Evolutionary conservation across 441 rosid genomes (phyloP), one percentile per base, ranked within the genome.

Genomic region (Jatropha podagrica): DNA sequence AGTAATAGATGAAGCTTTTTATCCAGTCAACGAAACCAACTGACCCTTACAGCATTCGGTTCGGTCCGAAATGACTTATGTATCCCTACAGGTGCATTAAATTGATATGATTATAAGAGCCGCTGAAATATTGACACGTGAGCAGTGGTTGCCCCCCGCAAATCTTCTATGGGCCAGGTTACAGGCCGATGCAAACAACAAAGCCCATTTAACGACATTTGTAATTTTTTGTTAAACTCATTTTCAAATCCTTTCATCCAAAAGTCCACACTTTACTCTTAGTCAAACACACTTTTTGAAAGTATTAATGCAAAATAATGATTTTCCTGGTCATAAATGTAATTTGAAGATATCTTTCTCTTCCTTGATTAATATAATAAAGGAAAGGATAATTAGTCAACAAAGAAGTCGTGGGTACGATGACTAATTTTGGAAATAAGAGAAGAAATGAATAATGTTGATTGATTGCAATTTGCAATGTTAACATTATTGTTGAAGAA

Each of bases 41-140:
- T 8, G 59, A 37, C 20, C 1, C 51, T 17, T 13, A 3, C 59
- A 1, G 11, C 63, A 32, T 27, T 9, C 3, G 6, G 62, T 37
- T 0, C 17, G 2, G 23, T 0, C 0, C 5, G 3, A 63, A 71
- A 82, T 77, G 75, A 77, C 83, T 12, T 17, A 7, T 38, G 23
- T 63, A 26, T 26, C 80, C 78, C 60, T 3, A 20, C n/a, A 23
- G 5, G 11, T 15, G 4, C 23, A 55, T 5, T 55, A 13, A 27
- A 17, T 12, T 12, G 58, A 68, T 5, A 68, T 5, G 41, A 26
- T 68, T 42, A 42, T 42, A 14, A 48, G 38, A 69, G 54, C 6
- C 26, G 77, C 37, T 41, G 5, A 38, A 48, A 11, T 14, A 12
- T 42, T 23, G 79, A 76, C 79, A 65, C 75, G 75, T 76, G n/a